These are phyloP conservation scores for Globisporangium irregulare DNA, from an alignment of 352 stramenopile species.

Conservation along the genomic window DNA sequence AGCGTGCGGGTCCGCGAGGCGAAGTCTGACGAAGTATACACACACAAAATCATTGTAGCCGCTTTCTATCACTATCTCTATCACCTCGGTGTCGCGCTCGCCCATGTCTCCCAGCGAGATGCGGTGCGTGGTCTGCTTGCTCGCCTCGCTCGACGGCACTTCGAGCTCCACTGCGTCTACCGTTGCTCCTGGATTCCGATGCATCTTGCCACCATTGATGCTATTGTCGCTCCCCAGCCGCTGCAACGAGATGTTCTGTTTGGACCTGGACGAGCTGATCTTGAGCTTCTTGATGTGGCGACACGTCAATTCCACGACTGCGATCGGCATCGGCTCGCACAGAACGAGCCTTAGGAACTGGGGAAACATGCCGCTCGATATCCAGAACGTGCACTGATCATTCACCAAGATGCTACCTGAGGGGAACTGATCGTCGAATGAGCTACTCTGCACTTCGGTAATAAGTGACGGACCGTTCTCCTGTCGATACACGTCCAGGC, in stretches of 20 bases:
- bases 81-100: conserved; percentile 29
- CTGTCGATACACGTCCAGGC: conserved; percentile 35
- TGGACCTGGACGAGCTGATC: conserved; percentile 39
- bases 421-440: conserved; percentile 48
- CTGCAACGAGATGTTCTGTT: conserved; percentile 21
- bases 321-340: conserved; percentile 53
- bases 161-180: conserved; percentile 25
- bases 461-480: conserved; percentile 42
- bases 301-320: conserved; percentile 65
- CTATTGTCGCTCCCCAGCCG: background rate
- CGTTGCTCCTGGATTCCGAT: background rate
- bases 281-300: conserved; percentile 58
- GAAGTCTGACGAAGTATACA: conserved; percentile 50
- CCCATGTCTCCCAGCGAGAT: conserved; percentile 28
- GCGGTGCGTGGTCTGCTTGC: conserved; percentile 52
- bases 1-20: conserved; percentile 25
- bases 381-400: conserved; percentile 58
- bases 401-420: conserved; percentile 52
- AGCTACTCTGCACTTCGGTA: conserved; percentile 63
- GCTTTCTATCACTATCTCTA: conserved; percentile 70
- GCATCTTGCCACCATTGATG: conserved; percentile 15
- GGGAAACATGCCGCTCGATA: conserved; percentile 69
- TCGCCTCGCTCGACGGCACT: conserved; percentile 33
- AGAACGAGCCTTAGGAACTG: conserved; percentile 68
- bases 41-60: conserved; percentile 66